Conservation (phyloP, 805 yeast genomes). For the Debaryomyces hansenii region DNA sequence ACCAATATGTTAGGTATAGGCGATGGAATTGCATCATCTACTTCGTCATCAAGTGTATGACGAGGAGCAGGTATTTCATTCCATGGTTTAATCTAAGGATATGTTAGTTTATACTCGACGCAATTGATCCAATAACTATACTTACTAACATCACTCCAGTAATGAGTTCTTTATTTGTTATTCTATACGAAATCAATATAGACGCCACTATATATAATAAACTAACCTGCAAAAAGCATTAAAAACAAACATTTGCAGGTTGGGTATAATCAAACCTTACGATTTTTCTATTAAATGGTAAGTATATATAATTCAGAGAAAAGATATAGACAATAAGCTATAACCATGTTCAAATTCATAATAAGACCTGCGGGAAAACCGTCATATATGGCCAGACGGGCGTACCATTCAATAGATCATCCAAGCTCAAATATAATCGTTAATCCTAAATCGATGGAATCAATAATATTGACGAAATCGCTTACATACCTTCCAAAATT, state of each 20-base stretch:
- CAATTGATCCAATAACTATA: conserved; percentile 2
- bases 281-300: too few relatives aligned
- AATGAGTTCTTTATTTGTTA: too few relatives aligned
- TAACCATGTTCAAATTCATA: neutral
- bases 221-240: neutral
- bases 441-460: conserved; percentile 34
- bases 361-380: neutral
- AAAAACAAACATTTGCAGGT: neutral
- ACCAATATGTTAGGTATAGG: conserved; percentile 29
- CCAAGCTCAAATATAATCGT: conserved; percentile 34
- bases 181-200: too few relatives aligned
- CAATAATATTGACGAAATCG: conserved; percentile 39
- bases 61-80: conserved; percentile 50
- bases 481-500: conserved; percentile 45
- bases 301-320: too few relatives aligned
- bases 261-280: neutral
- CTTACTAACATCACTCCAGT: conserved; percentile 20
- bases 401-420: conserved; percentile 39
- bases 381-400: neutral
- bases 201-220: neutral
- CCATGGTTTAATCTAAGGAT: conserved; percentile 48
- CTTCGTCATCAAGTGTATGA: conserved; percentile 49
- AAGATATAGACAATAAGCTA: neutral
- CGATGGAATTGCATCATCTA: conserved; percentile 19
- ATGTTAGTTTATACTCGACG: conserved; percentile 6